These are phyloP conservation scores for Lathyrus aphaca DNA, from an alignment of 306 rosid genomes.

Conservation along the genomic window DNA sequence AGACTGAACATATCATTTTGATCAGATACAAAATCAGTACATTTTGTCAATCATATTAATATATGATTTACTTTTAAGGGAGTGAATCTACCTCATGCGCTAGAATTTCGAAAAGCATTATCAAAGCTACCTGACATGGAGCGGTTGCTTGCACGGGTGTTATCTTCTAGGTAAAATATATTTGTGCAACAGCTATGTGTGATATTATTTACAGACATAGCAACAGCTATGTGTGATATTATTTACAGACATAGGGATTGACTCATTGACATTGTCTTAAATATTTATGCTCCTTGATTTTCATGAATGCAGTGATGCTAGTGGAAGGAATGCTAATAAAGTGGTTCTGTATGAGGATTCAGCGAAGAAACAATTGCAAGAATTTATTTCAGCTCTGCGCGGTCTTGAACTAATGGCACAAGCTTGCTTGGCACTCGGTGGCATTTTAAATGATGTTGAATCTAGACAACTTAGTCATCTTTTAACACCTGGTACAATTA, in stretches of 20 bases:
- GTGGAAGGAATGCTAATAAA: constrained; percentile 83
- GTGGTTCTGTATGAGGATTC: constrained; percentile 93
- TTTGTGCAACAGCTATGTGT: constrained; percentile 11
- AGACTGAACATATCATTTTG: constrained; percentile 14
- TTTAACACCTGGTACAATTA: constrained; percentile 73
- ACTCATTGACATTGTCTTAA: background rate
- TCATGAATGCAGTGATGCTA: constrained; percentile 68
- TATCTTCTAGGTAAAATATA: constrained; percentile 64
- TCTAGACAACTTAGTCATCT: constrained; percentile 67
- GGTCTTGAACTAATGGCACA: constrained; percentile 86
- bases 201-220: constrained; percentile 21
- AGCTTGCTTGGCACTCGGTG: constrained; percentile 69
- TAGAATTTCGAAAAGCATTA: constrained; percentile 70
- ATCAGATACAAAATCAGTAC: background rate
- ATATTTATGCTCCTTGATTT: constrained; percentile 40
- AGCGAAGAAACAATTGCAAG: constrained; percentile 79
- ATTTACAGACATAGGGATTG: constrained; percentile 22
- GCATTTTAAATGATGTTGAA: constrained; percentile 61
- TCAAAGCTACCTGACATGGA: constrained; percentile 82
- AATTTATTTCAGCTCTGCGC: constrained; percentile 75
- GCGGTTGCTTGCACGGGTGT: constrained; percentile 82
- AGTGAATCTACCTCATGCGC: constrained; percentile 64
- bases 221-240: constrained; percentile 8
- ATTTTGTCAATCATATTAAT: constrained; percentile 29
- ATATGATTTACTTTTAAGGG: constrained; percentile 63